Conservation (phyloP, 1,284 basidiomycete species). For the Anthracocystis walkeri region DNA sequence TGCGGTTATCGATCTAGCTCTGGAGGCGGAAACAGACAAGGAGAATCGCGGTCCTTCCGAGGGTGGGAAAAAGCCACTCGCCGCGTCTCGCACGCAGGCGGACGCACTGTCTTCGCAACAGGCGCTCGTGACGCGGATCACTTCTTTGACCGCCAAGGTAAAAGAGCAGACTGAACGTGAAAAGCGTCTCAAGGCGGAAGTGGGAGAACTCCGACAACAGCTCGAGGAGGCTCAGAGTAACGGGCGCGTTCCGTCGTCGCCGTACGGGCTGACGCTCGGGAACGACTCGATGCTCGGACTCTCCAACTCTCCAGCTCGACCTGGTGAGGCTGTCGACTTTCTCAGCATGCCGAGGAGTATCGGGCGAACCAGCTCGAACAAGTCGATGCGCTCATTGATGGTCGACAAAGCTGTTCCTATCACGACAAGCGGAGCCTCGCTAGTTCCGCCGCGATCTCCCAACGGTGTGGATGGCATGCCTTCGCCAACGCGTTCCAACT, state of each 20-base stretch:
- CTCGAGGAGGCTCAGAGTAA: slow-evolving; percentile 16
- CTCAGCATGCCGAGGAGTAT: slow-evolving; percentile 21
- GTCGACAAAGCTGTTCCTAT: slow-evolving; percentile 22
- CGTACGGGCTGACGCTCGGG: slow-evolving; percentile 17
- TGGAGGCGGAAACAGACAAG: slow-evolving; percentile 25
- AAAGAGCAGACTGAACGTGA: slow-evolving; percentile 28
- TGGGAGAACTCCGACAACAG: slow-evolving; percentile 30
- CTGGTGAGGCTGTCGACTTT: not conserved
- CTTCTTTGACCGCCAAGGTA: slow-evolving; percentile 26
- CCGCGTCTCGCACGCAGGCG: slow-evolving; percentile 6
- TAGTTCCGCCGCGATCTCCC: slow-evolving; percentile 44
- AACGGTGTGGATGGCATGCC: slow-evolving; percentile 20
- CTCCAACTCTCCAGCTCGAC: slow-evolving; percentile 26
- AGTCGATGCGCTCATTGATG: slow-evolving; percentile 19
- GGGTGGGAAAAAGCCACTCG: slow-evolving; percentile 2
- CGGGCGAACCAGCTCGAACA: slow-evolving; percentile 18
- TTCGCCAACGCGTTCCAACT: slow-evolving; percentile 43
- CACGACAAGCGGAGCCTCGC: slow-evolving; percentile 12
- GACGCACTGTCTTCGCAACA: slow-evolving; percentile 26
- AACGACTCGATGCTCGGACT: slow-evolving; percentile 39
- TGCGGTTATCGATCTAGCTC: slow-evolving; percentile 30
- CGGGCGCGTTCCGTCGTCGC: slow-evolving; percentile 25
- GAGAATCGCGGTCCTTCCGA: slow-evolving; percentile 8
- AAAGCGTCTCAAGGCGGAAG: slow-evolving; percentile 25
- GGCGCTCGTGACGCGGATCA: slow-evolving; percentile 24